A percentile compares a stretch with the other conserved stretches of the same genome.
phyloP scores from a whole-genome alignment of 768 basidiomycete genomes.

The Mycena kentingensis region DNA sequence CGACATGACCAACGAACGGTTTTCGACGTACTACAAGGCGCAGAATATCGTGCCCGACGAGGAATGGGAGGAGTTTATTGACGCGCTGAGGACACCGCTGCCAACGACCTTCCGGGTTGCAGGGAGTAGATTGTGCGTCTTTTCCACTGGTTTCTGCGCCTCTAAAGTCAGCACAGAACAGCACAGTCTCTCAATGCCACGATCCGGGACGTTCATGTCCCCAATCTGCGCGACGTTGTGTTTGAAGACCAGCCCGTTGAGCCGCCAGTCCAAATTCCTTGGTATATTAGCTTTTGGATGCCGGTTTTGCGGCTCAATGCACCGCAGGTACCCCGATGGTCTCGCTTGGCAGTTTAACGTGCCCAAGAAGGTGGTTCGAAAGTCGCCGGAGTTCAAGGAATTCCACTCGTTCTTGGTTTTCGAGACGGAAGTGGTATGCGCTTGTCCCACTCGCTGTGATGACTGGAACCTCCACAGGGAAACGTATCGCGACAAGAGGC shows the following conservation, averaged over 20 bases:
- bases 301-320: conserved; percentile 1
- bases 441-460: not conserved
- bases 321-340: conserved; percentile 85
- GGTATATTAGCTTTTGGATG: conserved; percentile 47
- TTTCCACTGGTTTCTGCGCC: not conserved
- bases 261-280: conserved; percentile 82
- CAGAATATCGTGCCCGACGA: conserved; percentile 75
- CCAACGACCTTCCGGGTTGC: conserved; percentile 95
- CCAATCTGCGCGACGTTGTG: conserved; percentile 65
- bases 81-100: conserved; percentile 65
- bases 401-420: conserved; percentile 97
- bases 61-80: conserved; percentile 79
- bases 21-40: conserved; percentile 68
- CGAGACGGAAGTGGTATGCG: conserved; percentile 90
- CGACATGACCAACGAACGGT: conserved; percentile 72
- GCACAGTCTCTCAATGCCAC: conserved; percentile 76
- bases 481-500: conserved; percentile 96
- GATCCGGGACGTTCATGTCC: conserved; percentile 79
- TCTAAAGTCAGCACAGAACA: conserved; percentile 40
- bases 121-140: conserved; percentile 76
- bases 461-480: conserved; percentile 53
- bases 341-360: conserved; percentile 97
- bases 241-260: conserved; percentile 78
- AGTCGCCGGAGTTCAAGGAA: conserved; percentile 85
- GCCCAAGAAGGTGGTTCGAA: conserved; percentile 84